These are phyloP conservation scores for Xerocomellus chrysenteron DNA, from an alignment of 768 basidiomycete species.

Conservation along the genomic window DNA sequence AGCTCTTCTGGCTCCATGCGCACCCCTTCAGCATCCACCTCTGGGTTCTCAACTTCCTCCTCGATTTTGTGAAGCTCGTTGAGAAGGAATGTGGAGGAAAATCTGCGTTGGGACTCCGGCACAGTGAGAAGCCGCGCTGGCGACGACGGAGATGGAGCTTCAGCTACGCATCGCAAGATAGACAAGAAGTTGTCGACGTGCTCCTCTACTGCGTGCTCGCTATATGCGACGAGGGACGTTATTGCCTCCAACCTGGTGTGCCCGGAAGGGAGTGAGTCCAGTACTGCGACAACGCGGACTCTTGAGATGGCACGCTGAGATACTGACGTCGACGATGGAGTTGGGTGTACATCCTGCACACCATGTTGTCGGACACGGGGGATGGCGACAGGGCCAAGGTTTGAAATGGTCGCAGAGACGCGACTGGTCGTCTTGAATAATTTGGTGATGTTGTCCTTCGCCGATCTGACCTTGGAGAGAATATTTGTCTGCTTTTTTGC, in stretches of 20 bases:
- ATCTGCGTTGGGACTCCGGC: not conserved
- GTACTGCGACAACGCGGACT: not conserved
- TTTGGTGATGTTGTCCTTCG: slow-evolving; percentile 3
- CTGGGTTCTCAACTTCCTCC: not conserved
- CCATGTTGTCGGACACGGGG: too few relatives aligned
- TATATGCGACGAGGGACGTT: not conserved
- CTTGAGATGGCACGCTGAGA: not conserved
- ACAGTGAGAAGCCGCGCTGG: not conserved
- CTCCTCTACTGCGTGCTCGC: not conserved
- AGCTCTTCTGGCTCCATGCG: not conserved
- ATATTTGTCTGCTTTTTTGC: not conserved
- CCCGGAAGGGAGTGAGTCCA: not conserved
- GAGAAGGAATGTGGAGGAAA: not conserved
- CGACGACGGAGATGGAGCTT: not conserved
- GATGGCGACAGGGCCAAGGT: not conserved
- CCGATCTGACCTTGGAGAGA: slow-evolving; percentile 5
- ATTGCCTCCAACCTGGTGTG: not conserved
- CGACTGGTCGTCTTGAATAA: slow-evolving; percentile 1
- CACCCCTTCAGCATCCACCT: not conserved
- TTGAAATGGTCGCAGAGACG: not conserved
- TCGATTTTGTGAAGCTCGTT: not conserved
- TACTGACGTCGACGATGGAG: not conserved
- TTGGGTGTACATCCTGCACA: not conserved
- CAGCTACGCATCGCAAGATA: not conserved
- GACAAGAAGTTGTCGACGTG: slow-evolving; percentile 2